phyloP scores from a whole-genome alignment of 2,329 filamentous ascomycete genomes.

The Elsinoe batatas region DNA sequence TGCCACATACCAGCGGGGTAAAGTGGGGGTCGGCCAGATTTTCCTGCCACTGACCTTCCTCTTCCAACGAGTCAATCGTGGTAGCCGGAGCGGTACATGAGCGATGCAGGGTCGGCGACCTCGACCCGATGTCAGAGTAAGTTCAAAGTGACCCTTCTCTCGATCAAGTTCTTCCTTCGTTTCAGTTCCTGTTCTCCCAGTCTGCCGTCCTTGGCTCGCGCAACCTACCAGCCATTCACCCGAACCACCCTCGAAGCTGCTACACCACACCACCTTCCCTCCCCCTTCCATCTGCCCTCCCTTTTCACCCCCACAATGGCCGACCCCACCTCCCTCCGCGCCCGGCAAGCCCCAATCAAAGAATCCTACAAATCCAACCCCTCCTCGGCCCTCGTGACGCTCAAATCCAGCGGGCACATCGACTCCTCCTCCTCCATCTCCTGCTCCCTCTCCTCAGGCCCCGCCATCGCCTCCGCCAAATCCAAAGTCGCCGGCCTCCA shows the following conservation, averaged over 20 bases:
- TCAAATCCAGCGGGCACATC: constrained; percentile 36
- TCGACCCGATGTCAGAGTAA: background rate
- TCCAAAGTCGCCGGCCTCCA: constrained; percentile 39
- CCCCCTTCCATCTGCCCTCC: background rate
- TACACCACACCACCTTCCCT: background rate
- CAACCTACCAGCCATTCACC: background rate
- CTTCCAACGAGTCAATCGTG: background rate
- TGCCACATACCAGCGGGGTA: constrained; percentile 11
- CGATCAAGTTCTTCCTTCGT: too few relatives aligned
- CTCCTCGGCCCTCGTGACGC: constrained; percentile 36
- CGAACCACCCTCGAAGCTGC: background rate
- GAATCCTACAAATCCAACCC: constrained; percentile 36
- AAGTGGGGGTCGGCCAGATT: constrained; percentile 10
- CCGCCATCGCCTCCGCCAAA: constrained; percentile 32
- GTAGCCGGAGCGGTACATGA: background rate
- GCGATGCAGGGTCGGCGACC: background rate
- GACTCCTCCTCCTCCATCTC: constrained; percentile 36
- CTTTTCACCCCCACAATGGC: constrained; percentile 9
- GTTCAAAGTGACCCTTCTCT: background rate
- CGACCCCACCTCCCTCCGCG: constrained; percentile 29
- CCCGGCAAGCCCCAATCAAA: constrained; percentile 41
- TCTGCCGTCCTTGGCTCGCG: too few relatives aligned
- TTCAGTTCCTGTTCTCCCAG: too few relatives aligned
- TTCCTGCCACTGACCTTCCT: constrained; percentile 8
- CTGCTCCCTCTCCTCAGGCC: constrained; percentile 37